Evolutionary conservation across 2,329 filamentous ascomycete species (phyloP), one percentile per base, ranked within the genome.

Genomic region (Didymella sp.): DNA sequence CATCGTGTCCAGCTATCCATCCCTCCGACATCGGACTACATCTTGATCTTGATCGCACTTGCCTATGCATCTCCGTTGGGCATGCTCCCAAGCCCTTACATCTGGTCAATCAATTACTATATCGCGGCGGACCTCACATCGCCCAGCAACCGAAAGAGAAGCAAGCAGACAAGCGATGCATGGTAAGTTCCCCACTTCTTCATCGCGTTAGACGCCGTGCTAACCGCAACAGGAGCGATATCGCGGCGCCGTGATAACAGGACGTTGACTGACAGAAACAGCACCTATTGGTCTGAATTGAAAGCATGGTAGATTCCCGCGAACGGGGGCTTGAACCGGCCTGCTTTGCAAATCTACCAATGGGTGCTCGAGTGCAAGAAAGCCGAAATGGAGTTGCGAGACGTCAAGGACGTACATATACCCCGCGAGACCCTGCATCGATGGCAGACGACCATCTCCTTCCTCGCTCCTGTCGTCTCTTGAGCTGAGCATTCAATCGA

Each of bases 281-380:
- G 11, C 35, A 25, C 19, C 19, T n/a, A 57, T 57, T 57, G 54
- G 54, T 19, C 15, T 37, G 48, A 57, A 57, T 57, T 52, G 48
- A 57, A 57, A 57, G 49, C 54, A 57, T 48, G 42, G 30, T 38
- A 21, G 9, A 48, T 24, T 43, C 30, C 21, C 11, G 27, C 51
- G 7, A 38, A 44, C 7, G 11, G 17, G 45, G 51, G 35, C 11
- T 21, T 22, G 35, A 12, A 21, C 22, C 38, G 21, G 28, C 21
- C 3, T 43, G 30, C 43, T 40, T 12, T 7, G 37, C 43, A 40
- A 49, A 52, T 52, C 54, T 57, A 44, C 54, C 54, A 52, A 57
- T 52, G 1, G 37, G 24, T 6, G 35, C 28, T 15, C 31, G 13
- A 24, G 21, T 42, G 22, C 21, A 43, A 6, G 9, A 43, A 11